Conservation (phyloP, 208 protist species). For the Balamuthia mandrillaris region DNA sequence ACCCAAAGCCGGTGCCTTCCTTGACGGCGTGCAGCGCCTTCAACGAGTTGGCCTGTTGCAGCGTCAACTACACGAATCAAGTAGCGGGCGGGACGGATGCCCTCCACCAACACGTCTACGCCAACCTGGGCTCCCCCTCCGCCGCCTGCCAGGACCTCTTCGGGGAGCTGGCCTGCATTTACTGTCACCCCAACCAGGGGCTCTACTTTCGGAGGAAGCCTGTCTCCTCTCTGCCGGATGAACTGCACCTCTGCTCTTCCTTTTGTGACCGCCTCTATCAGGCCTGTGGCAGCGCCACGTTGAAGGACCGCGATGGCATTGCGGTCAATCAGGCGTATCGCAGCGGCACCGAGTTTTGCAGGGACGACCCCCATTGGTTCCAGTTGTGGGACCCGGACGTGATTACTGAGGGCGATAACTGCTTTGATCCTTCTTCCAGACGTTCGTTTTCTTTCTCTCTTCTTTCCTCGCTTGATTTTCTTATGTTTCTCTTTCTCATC, state of each 20-base stretch:
- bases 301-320: neutral
- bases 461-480: neutral
- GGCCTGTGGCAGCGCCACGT: neutral
- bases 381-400: neutral
- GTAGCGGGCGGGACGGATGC: neutral
- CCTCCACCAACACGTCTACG: neutral
- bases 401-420: neutral
- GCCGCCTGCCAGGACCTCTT: neutral
- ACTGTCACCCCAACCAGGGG: neutral
- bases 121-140: neutral
- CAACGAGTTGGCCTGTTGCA: constrained; percentile 36
- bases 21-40: no score
- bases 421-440: neutral
- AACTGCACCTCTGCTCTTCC: neutral
- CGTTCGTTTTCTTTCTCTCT: neutral
- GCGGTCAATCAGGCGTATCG: neutral
- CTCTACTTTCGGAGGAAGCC: neutral
- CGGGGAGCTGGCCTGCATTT: neutral
- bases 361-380: neutral
- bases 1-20: no score
- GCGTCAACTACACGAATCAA: neutral
- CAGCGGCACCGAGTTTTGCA: constrained; percentile 20
- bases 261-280: constrained; percentile 10
- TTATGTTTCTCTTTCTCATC: neutral
- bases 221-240: neutral